phyloP scores from a whole-genome alignment of 345 rosid species.

The Heritiera littoralis region DNA sequence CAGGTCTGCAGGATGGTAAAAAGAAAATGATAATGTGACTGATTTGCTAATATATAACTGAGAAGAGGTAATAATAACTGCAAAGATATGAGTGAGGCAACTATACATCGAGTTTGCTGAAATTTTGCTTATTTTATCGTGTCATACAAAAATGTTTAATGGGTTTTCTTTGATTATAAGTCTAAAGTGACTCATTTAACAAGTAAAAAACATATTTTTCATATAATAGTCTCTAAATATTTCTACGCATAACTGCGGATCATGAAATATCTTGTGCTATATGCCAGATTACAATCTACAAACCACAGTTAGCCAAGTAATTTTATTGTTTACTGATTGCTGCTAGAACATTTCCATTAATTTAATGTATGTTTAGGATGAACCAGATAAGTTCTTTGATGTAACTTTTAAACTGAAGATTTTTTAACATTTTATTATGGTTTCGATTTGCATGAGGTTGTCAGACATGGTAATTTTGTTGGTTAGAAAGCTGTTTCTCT shows the following conservation, averaged over 20 bases:
- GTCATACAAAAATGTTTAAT: background rate
- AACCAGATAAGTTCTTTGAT: too few species aligned
- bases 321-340: background rate
- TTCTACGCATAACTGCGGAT: background rate
- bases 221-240: background rate
- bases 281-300: background rate
- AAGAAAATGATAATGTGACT: background rate
- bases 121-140: background rate
- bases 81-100: background rate
- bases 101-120: background rate
- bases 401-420: background rate
- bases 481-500: background rate
- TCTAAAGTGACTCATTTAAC: background rate
- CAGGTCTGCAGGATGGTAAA: background rate
- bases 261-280: background rate
- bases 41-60: background rate
- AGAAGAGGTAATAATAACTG: background rate
- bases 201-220: background rate
- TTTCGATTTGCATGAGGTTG: slow-evolving; percentile 3
- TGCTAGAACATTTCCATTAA: too few species aligned
- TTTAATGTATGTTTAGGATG: too few species aligned
- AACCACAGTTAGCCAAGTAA: background rate
- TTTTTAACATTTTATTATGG: background rate
- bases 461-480: slow-evolving; percentile 1
- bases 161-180: background rate